phyloP scores from a whole-genome alignment of 345 rosid species.

The Corchorus olitorius region DNA sequence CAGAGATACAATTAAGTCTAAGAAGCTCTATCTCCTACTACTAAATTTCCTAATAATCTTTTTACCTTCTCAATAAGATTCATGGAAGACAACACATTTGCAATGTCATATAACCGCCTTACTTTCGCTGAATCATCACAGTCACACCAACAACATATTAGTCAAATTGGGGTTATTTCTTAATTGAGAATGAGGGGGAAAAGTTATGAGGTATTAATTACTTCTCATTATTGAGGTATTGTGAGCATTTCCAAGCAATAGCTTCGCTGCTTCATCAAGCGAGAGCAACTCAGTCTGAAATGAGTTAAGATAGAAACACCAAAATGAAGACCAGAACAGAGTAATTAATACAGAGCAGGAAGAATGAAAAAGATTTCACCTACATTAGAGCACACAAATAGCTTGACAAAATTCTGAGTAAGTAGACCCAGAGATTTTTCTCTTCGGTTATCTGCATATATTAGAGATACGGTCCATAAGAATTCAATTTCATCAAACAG shows the following conservation, averaged over 20 bases:
- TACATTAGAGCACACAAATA: slow-evolving; percentile 77
- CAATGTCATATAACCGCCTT: slow-evolving; percentile 87
- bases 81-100: slow-evolving; percentile 83
- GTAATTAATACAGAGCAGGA: slow-evolving; percentile 7
- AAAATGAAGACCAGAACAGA: not conserved
- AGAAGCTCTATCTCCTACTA: not conserved
- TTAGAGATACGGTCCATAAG: not conserved
- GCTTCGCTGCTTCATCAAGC: slow-evolving; percentile 79
- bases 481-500: not conserved
- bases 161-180: not conserved
- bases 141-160: not conserved
- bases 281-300: slow-evolving; percentile 65
- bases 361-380: slow-evolving; percentile 28
- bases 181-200: not conserved
- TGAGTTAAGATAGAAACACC: slow-evolving; percentile 7
- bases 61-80: slow-evolving; percentile 89
- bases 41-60: not conserved
- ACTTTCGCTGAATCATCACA: slow-evolving; percentile 63
- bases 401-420: slow-evolving; percentile 87
- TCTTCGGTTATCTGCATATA: slow-evolving; percentile 62
- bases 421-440: slow-evolving; percentile 90
- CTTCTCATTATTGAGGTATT: slow-evolving; percentile 79
- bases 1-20: too few species aligned
- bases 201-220: slow-evolving; percentile 31
- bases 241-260: slow-evolving; percentile 77